Evolutionary conservation across 495 filamentous ascomycete genomes (phyloP).

Genomic region (Penicillium turbatum): DNA sequence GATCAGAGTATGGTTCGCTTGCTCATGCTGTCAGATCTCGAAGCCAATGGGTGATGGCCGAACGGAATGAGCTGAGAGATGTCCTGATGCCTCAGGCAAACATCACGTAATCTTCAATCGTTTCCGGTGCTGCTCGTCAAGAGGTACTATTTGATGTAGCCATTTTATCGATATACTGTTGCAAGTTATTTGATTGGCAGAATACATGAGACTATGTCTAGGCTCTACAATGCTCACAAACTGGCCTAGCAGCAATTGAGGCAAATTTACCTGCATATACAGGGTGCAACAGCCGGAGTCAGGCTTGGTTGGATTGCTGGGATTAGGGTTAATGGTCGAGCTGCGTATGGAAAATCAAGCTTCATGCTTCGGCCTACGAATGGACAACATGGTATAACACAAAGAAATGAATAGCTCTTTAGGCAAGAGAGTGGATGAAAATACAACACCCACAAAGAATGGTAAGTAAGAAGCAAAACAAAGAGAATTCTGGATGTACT

Average conservation of each 20-base stretch:
- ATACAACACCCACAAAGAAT: neutral
- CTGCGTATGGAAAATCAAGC: neutral
- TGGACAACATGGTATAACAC: neutral
- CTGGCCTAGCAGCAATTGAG: too few relatives aligned
- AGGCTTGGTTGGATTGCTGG: neutral
- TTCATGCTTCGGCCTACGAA: neutral
- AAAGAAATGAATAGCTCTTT: neutral
- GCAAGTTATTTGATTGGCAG: too few relatives aligned
- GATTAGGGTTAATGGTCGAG: neutral
- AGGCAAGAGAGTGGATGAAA: neutral
- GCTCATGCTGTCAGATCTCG: conserved; percentile 7
- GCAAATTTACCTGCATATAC: too few relatives aligned
- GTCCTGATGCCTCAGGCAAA: conserved; percentile 16
- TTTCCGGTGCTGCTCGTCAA: too few relatives aligned
- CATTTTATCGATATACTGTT: too few relatives aligned
- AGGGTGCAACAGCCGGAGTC: too few relatives aligned
- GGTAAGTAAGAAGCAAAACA: neutral
- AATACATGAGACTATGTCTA: too few relatives aligned
- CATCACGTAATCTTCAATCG: conserved; percentile 13
- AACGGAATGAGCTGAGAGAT: conserved; percentile 4
- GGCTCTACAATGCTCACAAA: too few relatives aligned
- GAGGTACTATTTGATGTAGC: too few relatives aligned
- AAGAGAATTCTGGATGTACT: neutral
- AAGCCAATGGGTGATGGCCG: conserved; percentile 15
- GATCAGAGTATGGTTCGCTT: neutral